phyloP scores from a whole-genome alignment of 805 yeast species.

The Lipomyces sp. region DNA sequence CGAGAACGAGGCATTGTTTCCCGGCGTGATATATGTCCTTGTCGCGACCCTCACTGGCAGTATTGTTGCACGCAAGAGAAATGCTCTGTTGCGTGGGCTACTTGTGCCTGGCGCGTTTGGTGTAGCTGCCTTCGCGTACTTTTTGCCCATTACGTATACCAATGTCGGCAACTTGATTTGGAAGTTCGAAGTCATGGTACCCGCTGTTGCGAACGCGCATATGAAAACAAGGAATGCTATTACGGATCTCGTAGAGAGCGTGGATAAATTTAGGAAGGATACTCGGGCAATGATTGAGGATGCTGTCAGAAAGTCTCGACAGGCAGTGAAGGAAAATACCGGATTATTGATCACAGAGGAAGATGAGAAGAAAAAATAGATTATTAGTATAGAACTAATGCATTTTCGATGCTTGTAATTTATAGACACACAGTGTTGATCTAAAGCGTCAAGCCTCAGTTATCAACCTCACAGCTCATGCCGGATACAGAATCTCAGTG shows the following conservation, averaged over 20 bases:
- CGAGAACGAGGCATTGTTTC: constrained; percentile 69
- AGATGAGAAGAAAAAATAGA: constrained; percentile 46
- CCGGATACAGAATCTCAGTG: too few species aligned
- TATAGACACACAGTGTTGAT: too few species aligned
- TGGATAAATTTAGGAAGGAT: constrained; percentile 46
- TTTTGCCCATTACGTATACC: constrained; percentile 72
- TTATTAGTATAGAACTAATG: neutral
- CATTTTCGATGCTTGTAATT: neutral
- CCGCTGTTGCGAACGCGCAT: constrained; percentile 66
- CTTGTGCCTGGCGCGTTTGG: constrained; percentile 66
- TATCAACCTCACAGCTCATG: too few species aligned
- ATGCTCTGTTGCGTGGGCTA: constrained; percentile 55
- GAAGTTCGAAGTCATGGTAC: constrained; percentile 56
- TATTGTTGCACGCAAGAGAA: constrained; percentile 70
- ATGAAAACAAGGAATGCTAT: constrained; percentile 54
- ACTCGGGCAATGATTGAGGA: constrained; percentile 49
- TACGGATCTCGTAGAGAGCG: constrained; percentile 40
- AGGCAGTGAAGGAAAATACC: constrained; percentile 58
- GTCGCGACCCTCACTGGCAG: constrained; percentile 75
- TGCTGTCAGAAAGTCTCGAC: constrained; percentile 46
- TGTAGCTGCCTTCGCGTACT: constrained; percentile 64
- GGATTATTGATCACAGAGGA: constrained; percentile 71
- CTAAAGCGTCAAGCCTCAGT: too few species aligned
- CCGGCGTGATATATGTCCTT: constrained; percentile 69
- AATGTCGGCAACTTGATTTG: constrained; percentile 65